Evolutionary conservation across 495 filamentous ascomycete species (phyloP).

Genomic region (Annulohypoxylon bovei): DNA sequence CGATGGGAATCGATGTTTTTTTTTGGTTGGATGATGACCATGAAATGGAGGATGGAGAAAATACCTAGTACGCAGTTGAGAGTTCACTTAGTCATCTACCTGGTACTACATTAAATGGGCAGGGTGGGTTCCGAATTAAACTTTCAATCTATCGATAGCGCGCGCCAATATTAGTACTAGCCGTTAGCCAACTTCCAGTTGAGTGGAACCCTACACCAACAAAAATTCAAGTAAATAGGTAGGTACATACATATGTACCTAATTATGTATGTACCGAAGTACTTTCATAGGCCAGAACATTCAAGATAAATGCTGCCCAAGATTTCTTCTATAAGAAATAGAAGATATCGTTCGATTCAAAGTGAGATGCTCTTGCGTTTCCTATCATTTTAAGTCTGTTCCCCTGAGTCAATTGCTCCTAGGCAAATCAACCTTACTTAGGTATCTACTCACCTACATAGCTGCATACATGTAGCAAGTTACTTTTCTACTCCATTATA

Average conservation of each 20-base stretch:
- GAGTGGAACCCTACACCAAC: background rate
- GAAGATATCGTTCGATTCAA: background rate
- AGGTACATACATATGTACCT: background rate
- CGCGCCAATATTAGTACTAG: background rate
- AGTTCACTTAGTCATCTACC: background rate
- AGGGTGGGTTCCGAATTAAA: background rate
- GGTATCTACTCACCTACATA: background rate
- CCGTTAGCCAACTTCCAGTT: background rate
- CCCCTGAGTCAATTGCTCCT: background rate
- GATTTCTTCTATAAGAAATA: background rate
- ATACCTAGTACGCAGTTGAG: background rate
- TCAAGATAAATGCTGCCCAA: background rate
- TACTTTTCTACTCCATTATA: background rate
- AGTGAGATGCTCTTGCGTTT: background rate
- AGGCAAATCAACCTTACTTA: background rate
- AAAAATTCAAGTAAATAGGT: background rate
- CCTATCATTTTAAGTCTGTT: background rate
- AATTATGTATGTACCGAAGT: background rate
- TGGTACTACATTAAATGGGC: background rate
- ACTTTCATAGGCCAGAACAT: background rate
- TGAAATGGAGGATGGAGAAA: conserved; percentile 22
- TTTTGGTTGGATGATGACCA: conserved; percentile 31
- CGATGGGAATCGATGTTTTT: conserved; percentile 16
- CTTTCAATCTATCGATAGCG: conserved; percentile 19
- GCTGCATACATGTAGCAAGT: too few species aligned